Percentiles rank a stretch among this genome's conserved stretches.
Evolutionary conservation across 2,329 filamentous ascomycete species (phyloP).

Genomic region (Colletotrichum salicis): DNA sequence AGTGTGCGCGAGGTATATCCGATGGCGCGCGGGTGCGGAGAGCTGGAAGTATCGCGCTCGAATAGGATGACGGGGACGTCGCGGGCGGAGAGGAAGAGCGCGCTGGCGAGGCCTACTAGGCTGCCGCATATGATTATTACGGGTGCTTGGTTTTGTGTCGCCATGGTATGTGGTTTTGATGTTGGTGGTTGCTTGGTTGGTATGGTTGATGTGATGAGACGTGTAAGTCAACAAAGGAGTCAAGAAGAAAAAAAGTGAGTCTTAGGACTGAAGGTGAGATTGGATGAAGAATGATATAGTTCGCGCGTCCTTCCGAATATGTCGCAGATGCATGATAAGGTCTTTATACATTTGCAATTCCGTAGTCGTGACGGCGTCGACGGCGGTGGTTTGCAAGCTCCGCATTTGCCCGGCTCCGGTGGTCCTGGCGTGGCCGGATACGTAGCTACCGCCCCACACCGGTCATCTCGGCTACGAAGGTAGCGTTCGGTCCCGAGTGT

Average conservation of each 20-base stretch:
- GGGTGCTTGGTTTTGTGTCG: conserved; percentile 1
- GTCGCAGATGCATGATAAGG: neutral
- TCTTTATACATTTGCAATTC: neutral
- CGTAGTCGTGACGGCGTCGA: neutral
- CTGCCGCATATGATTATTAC: conserved; percentile 53
- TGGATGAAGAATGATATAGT: neutral
- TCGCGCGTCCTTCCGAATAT: neutral
- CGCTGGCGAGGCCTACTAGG: conserved; percentile 51
- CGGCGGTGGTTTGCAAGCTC: neutral
- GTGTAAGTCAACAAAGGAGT: neutral
- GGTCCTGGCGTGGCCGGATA: neutral
- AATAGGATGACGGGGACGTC: conserved; percentile 47
- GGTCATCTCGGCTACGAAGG: neutral
- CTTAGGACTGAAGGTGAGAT: neutral
- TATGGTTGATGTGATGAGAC: neutral
- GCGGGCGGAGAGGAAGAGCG: conserved; percentile 47
- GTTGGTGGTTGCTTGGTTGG: neutral
- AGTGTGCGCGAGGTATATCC: conserved; percentile 51
- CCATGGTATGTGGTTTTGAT: neutral
- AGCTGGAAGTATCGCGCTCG: conserved; percentile 48
- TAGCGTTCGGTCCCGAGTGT: conserved; percentile 2
- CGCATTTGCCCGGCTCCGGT: neutral
- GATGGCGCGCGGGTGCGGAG: conserved; percentile 50
- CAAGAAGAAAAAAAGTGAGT: neutral
- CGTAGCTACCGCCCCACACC: neutral